Base-by-base conservation (phyloP, 139 green algal species). In the Cymbomonas tetramitiformis region DNA sequence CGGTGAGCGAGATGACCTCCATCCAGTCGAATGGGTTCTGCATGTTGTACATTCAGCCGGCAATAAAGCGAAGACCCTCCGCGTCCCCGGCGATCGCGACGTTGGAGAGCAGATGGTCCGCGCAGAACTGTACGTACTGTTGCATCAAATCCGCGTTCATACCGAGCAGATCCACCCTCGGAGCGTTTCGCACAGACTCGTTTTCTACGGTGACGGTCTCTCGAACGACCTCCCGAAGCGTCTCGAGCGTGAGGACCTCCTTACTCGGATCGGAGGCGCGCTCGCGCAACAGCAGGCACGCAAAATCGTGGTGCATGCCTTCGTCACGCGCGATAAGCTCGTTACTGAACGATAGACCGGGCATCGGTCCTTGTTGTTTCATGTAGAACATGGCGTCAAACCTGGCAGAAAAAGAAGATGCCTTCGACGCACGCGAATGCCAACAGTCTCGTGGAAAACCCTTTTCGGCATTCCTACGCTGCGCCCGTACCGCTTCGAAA, bases 371-470 rank as follows among this genome's bases (percentile, higher is more conserved):
- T 15, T 91, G 79, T 85, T 99, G 97, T 80, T 95, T 96, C 4
- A 98, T 68, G 88, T 88, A 98, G 78, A 93, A 97, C 70, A 98
- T 95, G 47, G 87, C 77, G 58, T 88, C 96, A 75, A 98, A 98
- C 63, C 70, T 85, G 65, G 88, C 88, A 32, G 73, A 88, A 72
- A 99, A 99, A 76, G n/a, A 95, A 94, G 65, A 99, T 99, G 65
- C 91, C 91, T 78, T 99, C 91, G 24, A 99, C 83, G 30, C 79
- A 88, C 0, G 89, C 84, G 61, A 94, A 99, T 0, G 87, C 91
- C 24, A 99, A 77, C 40, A 96, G 68, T 1, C 89, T 77, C 72
- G 94, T 80, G n/a, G 83, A 81, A 65, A 95, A 96, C 46, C 62
- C 78, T 69, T 70, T 81, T 38, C 33, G 61, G n/a, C n/a, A n/a